phyloP scores from a whole-genome alignment of 2,329 filamentous ascomycete genomes.

The Xylariaceae sp. region DNA sequence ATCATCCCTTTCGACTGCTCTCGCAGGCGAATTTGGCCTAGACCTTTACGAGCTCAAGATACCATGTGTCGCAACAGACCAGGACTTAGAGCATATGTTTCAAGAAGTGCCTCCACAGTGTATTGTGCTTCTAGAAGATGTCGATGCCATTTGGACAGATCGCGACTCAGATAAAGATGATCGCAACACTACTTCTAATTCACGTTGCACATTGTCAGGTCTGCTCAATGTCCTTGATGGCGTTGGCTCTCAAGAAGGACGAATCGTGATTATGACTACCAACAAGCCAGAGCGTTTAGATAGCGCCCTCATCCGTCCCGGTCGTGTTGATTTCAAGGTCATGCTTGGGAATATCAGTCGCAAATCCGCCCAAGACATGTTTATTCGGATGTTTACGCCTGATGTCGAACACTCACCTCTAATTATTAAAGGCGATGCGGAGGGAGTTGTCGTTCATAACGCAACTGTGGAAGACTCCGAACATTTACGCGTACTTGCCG shows the following conservation, averaged over 20 bases:
- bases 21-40: conserved; percentile 50
- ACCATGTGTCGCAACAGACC: conserved; percentile 39
- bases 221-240: conserved; percentile 64
- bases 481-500: conserved; percentile 24
- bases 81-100: conserved; percentile 49
- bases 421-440: neutral
- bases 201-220: conserved; percentile 55
- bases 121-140: conserved; percentile 56
- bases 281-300: conserved; percentile 61
- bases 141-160: conserved; percentile 48
- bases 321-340: conserved; percentile 60
- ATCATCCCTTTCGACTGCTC: conserved; percentile 47
- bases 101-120: conserved; percentile 50
- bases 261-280: conserved; percentile 66
- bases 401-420: conserved; percentile 17
- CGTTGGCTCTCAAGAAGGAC: conserved; percentile 61
- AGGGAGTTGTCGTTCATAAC: neutral
- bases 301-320: conserved; percentile 56
- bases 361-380: conserved; percentile 35
- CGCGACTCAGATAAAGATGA: conserved; percentile 31
- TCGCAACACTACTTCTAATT: conserved; percentile 21
- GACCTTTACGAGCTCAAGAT: conserved; percentile 53
- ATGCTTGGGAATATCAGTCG: conserved; percentile 37
- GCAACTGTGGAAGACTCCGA: conserved; percentile 2
- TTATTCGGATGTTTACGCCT: conserved; percentile 35